phyloP scores from a whole-genome alignment of 441 rosid genomes.

The Daphne laureola region DNA sequence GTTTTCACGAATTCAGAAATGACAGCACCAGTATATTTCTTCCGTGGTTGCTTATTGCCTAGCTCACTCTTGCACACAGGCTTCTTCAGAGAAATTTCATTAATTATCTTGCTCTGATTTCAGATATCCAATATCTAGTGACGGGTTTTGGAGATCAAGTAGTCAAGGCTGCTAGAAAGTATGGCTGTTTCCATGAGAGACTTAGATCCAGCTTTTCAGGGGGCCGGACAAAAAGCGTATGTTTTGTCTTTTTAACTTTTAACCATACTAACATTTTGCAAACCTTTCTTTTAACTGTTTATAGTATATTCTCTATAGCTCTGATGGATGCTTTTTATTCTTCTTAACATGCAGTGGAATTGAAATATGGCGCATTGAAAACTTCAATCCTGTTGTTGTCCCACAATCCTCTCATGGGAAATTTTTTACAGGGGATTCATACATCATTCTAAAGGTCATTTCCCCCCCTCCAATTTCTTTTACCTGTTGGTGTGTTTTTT shows the following conservation, averaged over 20 bases:
- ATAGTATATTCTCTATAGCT: neutral
- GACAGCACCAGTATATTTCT: too few species aligned
- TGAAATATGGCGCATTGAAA: conserved; percentile 93
- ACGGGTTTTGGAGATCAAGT: conserved; percentile 23
- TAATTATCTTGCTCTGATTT: too few species aligned
- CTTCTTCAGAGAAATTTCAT: too few species aligned
- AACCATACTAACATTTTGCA: conserved; percentile 4
- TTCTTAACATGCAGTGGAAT: conserved; percentile 72
- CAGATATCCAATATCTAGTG: conserved; percentile 7
- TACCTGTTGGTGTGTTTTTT: too few species aligned
- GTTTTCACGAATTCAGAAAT: too few species aligned
- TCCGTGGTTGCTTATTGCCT: too few species aligned
- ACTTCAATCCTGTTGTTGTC: conserved; percentile 55
- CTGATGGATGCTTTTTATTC: conserved; percentile 11
- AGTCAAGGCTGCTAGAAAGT: conserved; percentile 24
- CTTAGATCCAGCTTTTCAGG: conserved; percentile 91
- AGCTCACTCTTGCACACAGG: too few species aligned
- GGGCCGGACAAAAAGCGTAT: conserved; percentile 95
- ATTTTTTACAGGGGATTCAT: conserved; percentile 89
- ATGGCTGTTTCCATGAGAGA: conserved; percentile 96
- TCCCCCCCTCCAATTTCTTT: too few species aligned
- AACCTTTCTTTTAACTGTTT: neutral
- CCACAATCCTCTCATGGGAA: conserved; percentile 70
- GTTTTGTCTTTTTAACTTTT: conserved; percentile 32
- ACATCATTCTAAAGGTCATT: conserved; percentile 69